Evolutionary conservation across 2,329 filamentous ascomycete species (phyloP).

Genomic region (Fusarium nodosum): DNA sequence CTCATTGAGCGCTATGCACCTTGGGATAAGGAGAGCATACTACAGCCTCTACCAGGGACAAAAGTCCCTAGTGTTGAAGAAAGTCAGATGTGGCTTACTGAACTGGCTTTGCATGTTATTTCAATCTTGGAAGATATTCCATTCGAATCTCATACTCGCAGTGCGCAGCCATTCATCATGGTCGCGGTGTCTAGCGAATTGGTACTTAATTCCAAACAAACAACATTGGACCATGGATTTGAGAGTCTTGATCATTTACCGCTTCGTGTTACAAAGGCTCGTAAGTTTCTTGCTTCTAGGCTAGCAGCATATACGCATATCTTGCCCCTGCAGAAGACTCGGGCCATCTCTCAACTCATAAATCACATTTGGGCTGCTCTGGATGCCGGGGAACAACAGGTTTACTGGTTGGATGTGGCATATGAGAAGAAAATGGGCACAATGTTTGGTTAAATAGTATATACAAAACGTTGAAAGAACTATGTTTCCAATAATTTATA

Average conservation of each 20-base stretch:
- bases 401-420: conserved; percentile 20
- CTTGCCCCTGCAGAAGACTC: conserved; percentile 4
- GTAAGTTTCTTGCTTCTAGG: conserved; percentile 4
- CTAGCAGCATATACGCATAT: conserved; percentile 17
- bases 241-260: background rate
- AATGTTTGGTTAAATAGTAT: conserved; percentile 3
- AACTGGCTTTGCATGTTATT: background rate
- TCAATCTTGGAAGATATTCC: conserved; percentile 1
- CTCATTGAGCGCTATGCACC: conserved; percentile 5
- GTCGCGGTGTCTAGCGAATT: conserved; percentile 14
- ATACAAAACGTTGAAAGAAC: background rate
- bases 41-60: background rate
- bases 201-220: background rate
- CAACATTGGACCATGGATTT: background rate
- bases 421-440: conserved; percentile 18
- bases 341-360: conserved; percentile 9
- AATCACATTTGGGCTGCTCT: conserved; percentile 13
- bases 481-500: background rate
- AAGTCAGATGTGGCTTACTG: conserved; percentile 6
- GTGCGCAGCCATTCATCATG: conserved; percentile 20
- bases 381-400: conserved; percentile 1
- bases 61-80: background rate
- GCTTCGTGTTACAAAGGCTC: background rate
- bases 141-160: conserved; percentile 19
- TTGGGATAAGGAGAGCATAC: background rate